Evolutionary conservation across 441 rosid genomes (phyloP).

Genomic region (Pelargonium myrrhifolium): DNA sequence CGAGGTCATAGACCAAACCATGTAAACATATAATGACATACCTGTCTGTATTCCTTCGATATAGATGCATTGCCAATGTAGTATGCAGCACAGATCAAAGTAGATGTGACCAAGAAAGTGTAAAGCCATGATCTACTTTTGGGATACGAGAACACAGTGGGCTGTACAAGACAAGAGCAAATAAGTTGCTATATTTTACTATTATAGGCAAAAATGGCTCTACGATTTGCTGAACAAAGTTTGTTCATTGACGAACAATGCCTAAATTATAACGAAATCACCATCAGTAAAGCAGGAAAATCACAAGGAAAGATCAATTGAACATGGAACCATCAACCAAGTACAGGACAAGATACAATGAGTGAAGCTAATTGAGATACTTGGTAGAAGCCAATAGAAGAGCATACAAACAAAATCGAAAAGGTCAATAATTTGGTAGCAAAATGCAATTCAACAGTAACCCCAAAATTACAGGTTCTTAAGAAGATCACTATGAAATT

Average conservation of each 20-base stretch:
- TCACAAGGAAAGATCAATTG: too few species aligned
- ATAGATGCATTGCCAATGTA: conserved; percentile 43
- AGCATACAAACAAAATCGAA: too few species aligned
- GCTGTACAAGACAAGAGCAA: conserved; percentile 28
- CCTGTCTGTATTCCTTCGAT: conserved; percentile 46
- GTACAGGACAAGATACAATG: too few species aligned
- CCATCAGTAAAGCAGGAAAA: too few species aligned
- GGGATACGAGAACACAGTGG: conserved; percentile 31
- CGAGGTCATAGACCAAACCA: background rate
- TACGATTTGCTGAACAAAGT: background rate
- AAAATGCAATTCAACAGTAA: too few species aligned
- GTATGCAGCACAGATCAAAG: conserved; percentile 53
- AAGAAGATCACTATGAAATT: too few species aligned
- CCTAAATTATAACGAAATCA: too few species aligned
- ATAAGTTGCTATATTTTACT: background rate
- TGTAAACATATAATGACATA: conserved; percentile 20
- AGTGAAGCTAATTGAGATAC: too few species aligned
- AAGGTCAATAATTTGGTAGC: too few species aligned
- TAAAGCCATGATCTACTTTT: conserved; percentile 54
- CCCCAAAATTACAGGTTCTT: too few species aligned
- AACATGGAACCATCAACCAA: too few species aligned
- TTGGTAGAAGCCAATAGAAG: too few species aligned
- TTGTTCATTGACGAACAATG: background rate
- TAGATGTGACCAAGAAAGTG: conserved; percentile 37
- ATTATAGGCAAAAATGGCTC: background rate